A percentile compares a stretch with the other conserved stretches of the same genome.
Conservation (phyloP, 1,139 yeast genomes). For the Groenewaldozyma sp. region DNA sequence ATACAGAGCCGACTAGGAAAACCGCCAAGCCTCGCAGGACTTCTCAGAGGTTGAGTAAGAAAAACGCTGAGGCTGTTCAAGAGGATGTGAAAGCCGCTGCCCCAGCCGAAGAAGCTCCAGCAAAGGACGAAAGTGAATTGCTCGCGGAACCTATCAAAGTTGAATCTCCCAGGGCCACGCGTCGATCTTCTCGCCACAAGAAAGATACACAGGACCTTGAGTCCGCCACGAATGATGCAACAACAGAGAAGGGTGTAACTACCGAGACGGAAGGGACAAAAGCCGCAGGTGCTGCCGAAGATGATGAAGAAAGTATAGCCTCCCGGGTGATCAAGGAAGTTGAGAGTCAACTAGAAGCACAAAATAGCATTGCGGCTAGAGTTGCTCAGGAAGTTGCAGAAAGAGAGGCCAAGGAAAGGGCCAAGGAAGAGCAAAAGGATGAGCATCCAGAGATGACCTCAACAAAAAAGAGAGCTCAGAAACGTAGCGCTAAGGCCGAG, state of each 20-base stretch:
- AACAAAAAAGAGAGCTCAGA: too few species aligned
- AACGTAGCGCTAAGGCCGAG: too few species aligned
- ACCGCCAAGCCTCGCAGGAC: neutral
- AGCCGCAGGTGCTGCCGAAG: neutral
- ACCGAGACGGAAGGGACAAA: neutral
- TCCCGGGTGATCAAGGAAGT: neutral
- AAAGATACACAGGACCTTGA: neutral
- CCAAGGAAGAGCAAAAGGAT: too few species aligned
- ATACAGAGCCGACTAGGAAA: neutral
- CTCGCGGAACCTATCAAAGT: neutral
- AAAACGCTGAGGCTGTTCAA: neutral
- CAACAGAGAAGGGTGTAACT: neutral
- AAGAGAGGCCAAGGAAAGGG: too few species aligned
- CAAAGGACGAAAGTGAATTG: neutral
- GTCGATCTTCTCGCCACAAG: too few species aligned
- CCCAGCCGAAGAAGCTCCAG: neutral
- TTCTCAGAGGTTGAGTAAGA: neutral
- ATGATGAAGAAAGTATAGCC: neutral
- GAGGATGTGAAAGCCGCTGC: neutral
- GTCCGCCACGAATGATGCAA: neutral
- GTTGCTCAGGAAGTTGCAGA: slow-evolving; percentile 1
- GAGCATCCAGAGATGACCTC: too few species aligned
- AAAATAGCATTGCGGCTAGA: neutral
- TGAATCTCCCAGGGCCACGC: neutral
- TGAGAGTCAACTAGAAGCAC: too few species aligned